A percentile compares a stretch with the other conserved stretches of the same genome.
phyloP scores from a whole-genome alignment of 495 filamentous ascomycete genomes.

The Evernia prunastri region DNA sequence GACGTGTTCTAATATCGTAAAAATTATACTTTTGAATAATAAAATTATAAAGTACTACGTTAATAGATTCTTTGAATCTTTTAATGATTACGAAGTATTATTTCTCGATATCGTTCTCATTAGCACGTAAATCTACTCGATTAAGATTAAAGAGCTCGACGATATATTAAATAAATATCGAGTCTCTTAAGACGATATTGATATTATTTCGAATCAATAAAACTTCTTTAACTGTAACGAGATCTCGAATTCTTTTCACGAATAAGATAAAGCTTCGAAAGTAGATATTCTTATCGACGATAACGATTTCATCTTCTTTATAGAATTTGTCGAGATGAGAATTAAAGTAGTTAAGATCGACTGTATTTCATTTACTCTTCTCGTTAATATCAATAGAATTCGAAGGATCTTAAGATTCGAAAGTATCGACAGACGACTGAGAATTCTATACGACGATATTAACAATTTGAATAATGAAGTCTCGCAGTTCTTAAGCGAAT shows the following conservation, averaged over 20 bases:
- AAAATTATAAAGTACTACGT: background rate
- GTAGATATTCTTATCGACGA: conserved; percentile 14
- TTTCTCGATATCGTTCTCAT: background rate
- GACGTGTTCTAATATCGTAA: background rate
- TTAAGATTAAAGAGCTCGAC: background rate
- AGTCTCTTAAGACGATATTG: background rate
- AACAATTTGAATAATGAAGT: background rate
- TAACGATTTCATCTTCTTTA: background rate
- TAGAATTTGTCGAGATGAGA: background rate
- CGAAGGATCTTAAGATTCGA: background rate
- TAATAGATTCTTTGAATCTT: background rate
- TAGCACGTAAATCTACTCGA: background rate
- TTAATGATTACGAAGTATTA: background rate
- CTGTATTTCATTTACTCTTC: background rate
- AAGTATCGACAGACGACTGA: too few relatives aligned
- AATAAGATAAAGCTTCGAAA: background rate
- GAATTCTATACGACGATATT: background rate
- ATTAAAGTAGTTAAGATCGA: background rate
- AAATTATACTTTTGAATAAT: background rate
- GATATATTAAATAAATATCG: background rate
- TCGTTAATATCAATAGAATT: background rate
- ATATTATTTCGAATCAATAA: background rate
- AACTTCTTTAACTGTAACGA: background rate
- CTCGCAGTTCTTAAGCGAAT: too few relatives aligned
- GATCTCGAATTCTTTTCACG: conserved; percentile 2